These are phyloP conservation scores for Gloeopeniophorella convolvens DNA, from an alignment of 768 basidiomycete species.

Conservation along the genomic window DNA sequence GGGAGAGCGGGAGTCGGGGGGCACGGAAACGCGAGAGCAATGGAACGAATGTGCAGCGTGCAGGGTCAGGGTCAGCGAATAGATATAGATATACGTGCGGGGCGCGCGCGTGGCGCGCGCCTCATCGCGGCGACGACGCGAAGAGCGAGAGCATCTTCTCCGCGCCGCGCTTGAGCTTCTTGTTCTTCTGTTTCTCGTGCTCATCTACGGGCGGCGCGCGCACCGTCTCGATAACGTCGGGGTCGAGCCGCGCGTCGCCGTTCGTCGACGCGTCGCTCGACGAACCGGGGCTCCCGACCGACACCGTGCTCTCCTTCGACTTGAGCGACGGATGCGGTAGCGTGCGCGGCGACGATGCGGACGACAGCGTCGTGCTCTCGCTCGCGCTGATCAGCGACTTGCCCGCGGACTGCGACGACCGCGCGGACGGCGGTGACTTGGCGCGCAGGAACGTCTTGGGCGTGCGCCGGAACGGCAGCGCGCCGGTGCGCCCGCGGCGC, in stretches of 20 bases:
- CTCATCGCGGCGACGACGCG: conserved; percentile 56
- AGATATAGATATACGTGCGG: conserved; percentile 17
- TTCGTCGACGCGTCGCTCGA: conserved; percentile 67
- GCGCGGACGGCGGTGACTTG: conserved; percentile 53
- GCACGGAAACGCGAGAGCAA: background rate
- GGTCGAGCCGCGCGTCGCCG: conserved; percentile 33
- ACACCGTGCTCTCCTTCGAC: conserved; percentile 73
- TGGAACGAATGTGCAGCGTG: conserved; percentile 10
- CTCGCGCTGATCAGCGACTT: conserved; percentile 40
- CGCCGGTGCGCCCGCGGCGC: conserved; percentile 61
- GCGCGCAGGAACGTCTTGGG: conserved; percentile 68
- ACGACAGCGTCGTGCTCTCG: conserved; percentile 39
- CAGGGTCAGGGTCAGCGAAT: too few relatives aligned
- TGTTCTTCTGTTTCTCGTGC: conserved; percentile 58
- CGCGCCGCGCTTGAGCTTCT: conserved; percentile 82
- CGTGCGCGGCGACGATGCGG: conserved; percentile 44
- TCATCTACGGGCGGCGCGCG: conserved; percentile 20
- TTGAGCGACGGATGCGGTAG: conserved; percentile 60
- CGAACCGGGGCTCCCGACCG: conserved; percentile 62
- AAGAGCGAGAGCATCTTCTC: conserved; percentile 83
- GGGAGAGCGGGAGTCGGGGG: too few relatives aligned
- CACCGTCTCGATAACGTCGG: conserved; percentile 16
- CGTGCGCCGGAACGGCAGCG: conserved; percentile 65
- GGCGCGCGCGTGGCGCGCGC: conserved; percentile 9
- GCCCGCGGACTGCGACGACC: conserved; percentile 28